Evolutionary conservation across 371 early-diverging fungal species (phyloP), one percentile per base, ranked within the genome.

Genomic region (Circinella minor): DNA sequence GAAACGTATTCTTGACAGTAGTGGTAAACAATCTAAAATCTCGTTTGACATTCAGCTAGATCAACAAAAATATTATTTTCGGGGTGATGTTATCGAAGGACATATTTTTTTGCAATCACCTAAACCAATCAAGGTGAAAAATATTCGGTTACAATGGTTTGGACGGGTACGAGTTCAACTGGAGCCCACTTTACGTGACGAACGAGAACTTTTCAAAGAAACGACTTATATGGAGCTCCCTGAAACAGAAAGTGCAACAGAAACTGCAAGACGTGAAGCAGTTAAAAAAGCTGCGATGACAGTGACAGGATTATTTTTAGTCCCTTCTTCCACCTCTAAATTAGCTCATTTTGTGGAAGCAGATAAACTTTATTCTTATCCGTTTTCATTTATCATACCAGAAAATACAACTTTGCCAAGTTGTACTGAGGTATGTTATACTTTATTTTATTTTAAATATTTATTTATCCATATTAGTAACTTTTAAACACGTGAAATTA

Each of bases 401-500:
- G 63, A 46, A 27, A 66, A 74, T 55, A 38, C 64, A n/a, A 27
- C 63, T 9, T 55, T 77, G 61, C 77, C 77, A 10, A 77, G 77
- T 47, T 72, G 72, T 66, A 74, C 71, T 8, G 74, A 77, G 71
- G 77, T 77, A 57, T 0, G 27, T 34, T 5, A n/a, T 13, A 43
- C 27, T 48, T 18, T 60, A 36, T 60, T 60, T 60, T 60, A 13
- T 60, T 27, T 27, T 27, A 27, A 1, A 27, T 27, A 27, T 27
- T 27, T 27, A 27, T 27, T 27, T 27, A 27, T 27, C 27, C 27
- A 27, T 27, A 27, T 27, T 27, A 27, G 27, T 27, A 27, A 27
- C 27, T 27, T 27, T 27, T 27, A 27, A 27, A 27, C 27, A 27
- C 27, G 27, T 27, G 27, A 27, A 27, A 27, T 27, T 27, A 27